Evolutionary conservation across 352 stramenopile species (phyloP).

Genomic region (Globisporangium nagaii): DNA sequence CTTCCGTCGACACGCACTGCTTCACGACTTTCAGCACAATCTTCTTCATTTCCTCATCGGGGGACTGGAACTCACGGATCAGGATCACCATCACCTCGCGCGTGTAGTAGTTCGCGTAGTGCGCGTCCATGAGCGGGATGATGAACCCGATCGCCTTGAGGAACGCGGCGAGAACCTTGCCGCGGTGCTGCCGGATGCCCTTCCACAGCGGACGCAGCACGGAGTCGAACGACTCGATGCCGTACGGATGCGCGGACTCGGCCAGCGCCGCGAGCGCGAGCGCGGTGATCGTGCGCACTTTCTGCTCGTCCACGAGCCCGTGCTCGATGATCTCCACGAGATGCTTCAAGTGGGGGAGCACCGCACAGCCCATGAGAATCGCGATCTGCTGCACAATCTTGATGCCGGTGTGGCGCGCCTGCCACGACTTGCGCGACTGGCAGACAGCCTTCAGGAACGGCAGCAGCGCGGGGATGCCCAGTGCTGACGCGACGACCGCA

Average conservation of each 20-base stretch:
- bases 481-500: slow-evolving; percentile 97
- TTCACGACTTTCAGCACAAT: slow-evolving; percentile 96
- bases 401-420: slow-evolving; percentile 98
- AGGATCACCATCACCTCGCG: slow-evolving; percentile 99
- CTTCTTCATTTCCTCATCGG: slow-evolving; percentile 99
- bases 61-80: slow-evolving; percentile 97
- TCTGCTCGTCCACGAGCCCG: slow-evolving; percentile 97
- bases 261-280: slow-evolving; percentile 96
- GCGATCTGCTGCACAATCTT: slow-evolving; percentile 99
- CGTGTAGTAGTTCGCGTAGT: slow-evolving; percentile 99
- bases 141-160: slow-evolving; percentile 99
- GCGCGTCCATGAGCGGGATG: slow-evolving; percentile 99
- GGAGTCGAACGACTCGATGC: slow-evolving; percentile 99
- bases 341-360: slow-evolving; percentile 97
- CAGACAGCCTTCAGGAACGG: slow-evolving; percentile 99
- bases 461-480: slow-evolving; percentile 96
- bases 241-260: slow-evolving; percentile 97
- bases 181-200: slow-evolving; percentile 96
- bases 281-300: slow-evolving; percentile 98
- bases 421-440: slow-evolving; percentile 97
- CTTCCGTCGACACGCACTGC: slow-evolving; percentile 98
- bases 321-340: slow-evolving; percentile 98
- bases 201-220: slow-evolving; percentile 97
- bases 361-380: slow-evolving; percentile 97
- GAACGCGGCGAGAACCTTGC: slow-evolving; percentile 97